phyloP scores from a whole-genome alignment of 441 rosid genomes.

The Heliophila coronopifolia region DNA sequence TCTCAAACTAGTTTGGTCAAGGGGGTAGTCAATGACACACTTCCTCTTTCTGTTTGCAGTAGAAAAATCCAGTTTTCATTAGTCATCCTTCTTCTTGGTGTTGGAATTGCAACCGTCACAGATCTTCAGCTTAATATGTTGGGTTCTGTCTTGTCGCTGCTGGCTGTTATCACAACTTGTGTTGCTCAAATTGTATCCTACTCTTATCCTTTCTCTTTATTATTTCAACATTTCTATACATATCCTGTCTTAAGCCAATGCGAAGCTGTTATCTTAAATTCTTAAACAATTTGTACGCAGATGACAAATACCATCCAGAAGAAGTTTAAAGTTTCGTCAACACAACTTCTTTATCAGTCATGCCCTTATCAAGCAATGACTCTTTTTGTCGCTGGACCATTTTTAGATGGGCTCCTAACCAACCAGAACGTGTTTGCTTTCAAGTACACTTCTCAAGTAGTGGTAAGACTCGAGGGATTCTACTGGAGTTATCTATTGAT shows the following conservation, averaged over 20 bases:
- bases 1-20: slow-evolving; percentile 10
- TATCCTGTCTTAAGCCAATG: slow-evolving; percentile 3
- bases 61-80: slow-evolving; percentile 73
- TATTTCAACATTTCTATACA: neutral
- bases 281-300: slow-evolving; percentile 50
- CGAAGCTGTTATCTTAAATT: slow-evolving; percentile 38
- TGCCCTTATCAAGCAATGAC: slow-evolving; percentile 96
- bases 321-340: slow-evolving; percentile 95
- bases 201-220: slow-evolving; percentile 10
- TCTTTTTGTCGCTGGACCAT: slow-evolving; percentile 82
- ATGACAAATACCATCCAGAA: slow-evolving; percentile 99
- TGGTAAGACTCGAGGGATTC: slow-evolving; percentile 47
- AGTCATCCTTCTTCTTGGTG: slow-evolving; percentile 80
- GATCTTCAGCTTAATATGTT: slow-evolving; percentile 93
- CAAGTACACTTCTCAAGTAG: slow-evolving; percentile 87
- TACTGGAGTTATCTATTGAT: neutral
- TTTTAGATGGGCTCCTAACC: slow-evolving; percentile 84
- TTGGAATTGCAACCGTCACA: slow-evolving; percentile 96
- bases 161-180: slow-evolving; percentile 89
- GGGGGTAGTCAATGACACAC: slow-evolving; percentile 2
- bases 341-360: slow-evolving; percentile 94
- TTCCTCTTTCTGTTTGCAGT: slow-evolving; percentile 46
- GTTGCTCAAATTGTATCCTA: slow-evolving; percentile 97
- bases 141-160: slow-evolving; percentile 83
- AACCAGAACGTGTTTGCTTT: slow-evolving; percentile 88